These are phyloP conservation scores for Aspergillus persii DNA, from an alignment of 2,329 filamentous ascomycete species.

Conservation along the genomic window DNA sequence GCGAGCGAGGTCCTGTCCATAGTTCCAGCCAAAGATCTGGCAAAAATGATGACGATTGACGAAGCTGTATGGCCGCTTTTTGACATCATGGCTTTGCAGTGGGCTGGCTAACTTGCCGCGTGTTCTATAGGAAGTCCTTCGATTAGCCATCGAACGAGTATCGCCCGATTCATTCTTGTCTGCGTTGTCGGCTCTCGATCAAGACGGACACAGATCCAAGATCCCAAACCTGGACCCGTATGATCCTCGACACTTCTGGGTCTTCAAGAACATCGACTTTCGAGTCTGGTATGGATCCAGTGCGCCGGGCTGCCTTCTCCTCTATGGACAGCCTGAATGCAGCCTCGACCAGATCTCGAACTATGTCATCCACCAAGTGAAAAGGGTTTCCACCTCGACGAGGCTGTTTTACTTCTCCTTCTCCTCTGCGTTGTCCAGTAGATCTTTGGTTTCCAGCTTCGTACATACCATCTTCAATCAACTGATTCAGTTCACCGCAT, in stretches of 20 bases:
- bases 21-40: neutral
- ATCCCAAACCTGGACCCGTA: neutral
- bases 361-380: neutral
- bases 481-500: neutral
- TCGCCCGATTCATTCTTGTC: neutral
- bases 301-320: neutral
- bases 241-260: neutral
- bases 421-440: neutral
- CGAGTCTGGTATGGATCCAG: neutral
- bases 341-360: neutral
- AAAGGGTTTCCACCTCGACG: neutral
- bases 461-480: neutral
- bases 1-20: neutral
- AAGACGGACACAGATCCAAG: neutral
- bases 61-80: neutral
- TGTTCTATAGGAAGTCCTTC: neutral
- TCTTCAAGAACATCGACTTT: slow-evolving; percentile 2
- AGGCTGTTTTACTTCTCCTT: neutral
- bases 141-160: neutral
- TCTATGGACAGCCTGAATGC: neutral
- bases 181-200: neutral
- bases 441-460: neutral
- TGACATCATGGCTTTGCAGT: neutral
- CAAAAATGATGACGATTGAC: neutral
- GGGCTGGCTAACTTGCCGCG: neutral